Evolutionary conservation across 768 basidiomycete genomes (phyloP), one percentile per base, ranked within the genome.

Genomic region (Xanthoconium stramineum): DNA sequence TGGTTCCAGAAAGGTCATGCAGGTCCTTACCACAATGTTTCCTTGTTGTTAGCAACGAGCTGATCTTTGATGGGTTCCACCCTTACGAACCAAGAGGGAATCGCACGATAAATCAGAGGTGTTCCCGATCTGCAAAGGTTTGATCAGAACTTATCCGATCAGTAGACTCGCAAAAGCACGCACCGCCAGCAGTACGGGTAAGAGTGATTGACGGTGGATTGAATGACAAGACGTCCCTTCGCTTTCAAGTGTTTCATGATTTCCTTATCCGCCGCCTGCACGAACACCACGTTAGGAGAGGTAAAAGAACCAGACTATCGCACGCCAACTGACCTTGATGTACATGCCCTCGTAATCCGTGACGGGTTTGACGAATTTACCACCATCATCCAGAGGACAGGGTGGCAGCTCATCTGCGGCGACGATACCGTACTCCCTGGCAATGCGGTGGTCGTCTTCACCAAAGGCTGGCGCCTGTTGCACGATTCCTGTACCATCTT

Each of bases 121-220:
- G 96, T 98, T 13, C 88, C 86, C 19, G 97, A 98, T 68, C 94
- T 95, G 28, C 56, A 40, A 29, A 29, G 28, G 24, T 47, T 47
- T 9, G 45, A 38, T 49, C 44, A 56, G 19, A 28, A 45, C 19
- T 12, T 35, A 6, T 40, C 24, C 1, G 30, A 47, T 28, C 10
- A 15, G 17, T 12, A 19, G 4, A 29, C 14, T 11, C 15, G 12
- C 49, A 7, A 44, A 38, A 33, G 46, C 19, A 63, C 68, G 35
- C 57, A 91, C 90, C 94, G 83, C 97, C 97, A 98, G 71, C 97
- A 99, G 80, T 86, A 97, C 12, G 97, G 97, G 68, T 99, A 98
- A 60, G 86, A 87, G 73, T 98, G 97, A 67, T 83, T 88, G 53
- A 94, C 63, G 20, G 88, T 93, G 3, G 88, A 85, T 67, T 95